phyloP scores from a whole-genome alignment of 2,329 filamentous ascomycete species.

The Talaromyces sp. region DNA sequence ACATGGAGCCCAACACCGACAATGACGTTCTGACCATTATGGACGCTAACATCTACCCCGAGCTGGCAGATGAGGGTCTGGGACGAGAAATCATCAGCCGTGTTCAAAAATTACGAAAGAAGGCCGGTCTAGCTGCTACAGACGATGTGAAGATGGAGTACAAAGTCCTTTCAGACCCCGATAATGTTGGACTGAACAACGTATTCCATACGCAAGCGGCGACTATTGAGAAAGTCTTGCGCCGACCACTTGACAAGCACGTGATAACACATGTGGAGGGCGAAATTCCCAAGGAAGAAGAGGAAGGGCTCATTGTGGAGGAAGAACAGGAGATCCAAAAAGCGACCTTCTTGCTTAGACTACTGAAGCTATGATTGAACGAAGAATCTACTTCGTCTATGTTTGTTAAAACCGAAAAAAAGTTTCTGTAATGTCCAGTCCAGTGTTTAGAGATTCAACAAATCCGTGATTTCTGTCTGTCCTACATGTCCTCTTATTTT shows the following conservation, averaged over 20 bases:
- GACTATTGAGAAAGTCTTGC: slow-evolving; percentile 69
- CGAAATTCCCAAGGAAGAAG: slow-evolving; percentile 46
- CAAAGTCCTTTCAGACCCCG: slow-evolving; percentile 70
- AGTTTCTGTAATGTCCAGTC: neutral
- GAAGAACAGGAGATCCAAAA: slow-evolving; percentile 84
- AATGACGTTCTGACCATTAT: slow-evolving; percentile 86
- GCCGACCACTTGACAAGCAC: slow-evolving; percentile 69
- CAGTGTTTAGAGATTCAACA: slow-evolving; percentile 5
- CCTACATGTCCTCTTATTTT: slow-evolving; percentile 19
- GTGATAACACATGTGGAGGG: slow-evolving; percentile 48
- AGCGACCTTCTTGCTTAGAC: slow-evolving; percentile 69
- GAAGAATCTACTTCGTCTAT: neutral
- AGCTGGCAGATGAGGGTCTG: slow-evolving; percentile 80
- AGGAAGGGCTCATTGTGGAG: slow-evolving; percentile 63
- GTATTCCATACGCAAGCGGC: slow-evolving; percentile 63
- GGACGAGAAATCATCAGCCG: slow-evolving; percentile 89
- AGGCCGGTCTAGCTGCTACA: slow-evolving; percentile 80
- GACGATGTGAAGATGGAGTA: slow-evolving; percentile 98
- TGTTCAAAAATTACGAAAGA: slow-evolving; percentile 88
- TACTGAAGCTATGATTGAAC: slow-evolving; percentile 61
- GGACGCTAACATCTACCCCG: slow-evolving; percentile 74
- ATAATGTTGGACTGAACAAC: slow-evolving; percentile 64
- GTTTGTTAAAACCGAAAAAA: neutral
- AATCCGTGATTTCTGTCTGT: neutral
- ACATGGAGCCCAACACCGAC: slow-evolving; percentile 81